Evolutionary conservation across 805 yeast species (phyloP), one percentile per base, ranked within the genome.

Genomic region (Candida succiphila): DNA sequence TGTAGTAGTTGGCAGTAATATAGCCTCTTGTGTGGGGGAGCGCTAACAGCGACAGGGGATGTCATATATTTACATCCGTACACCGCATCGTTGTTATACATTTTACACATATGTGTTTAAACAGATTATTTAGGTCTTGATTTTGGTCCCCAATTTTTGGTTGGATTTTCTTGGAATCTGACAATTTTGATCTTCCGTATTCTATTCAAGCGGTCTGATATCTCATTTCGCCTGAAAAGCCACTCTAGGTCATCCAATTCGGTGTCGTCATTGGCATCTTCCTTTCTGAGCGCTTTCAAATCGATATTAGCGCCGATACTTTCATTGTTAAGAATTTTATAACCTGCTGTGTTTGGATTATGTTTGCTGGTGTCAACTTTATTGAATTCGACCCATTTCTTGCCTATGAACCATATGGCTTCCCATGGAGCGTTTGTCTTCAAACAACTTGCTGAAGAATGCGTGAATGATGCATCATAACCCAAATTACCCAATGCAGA

Each of bases 111-210:
- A 21, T 10, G 23, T 21, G 23, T 7, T n/a, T 13, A 7, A 8
- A 17, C 6, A 16, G 17, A 12, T 16, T 30, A 30, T 29, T 56
- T 57, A 16, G 94, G 94, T 49, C 81, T 76, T 3, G 95, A 75
- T 27, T 44, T 45, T 25, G 97, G 99, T 2, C 99, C 99, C 99
- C 99, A 92, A 53, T 84, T 79, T 52, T 83, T 84, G 1, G 86
- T 72, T 13, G 99, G 99, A 50, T 88, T 89, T 50, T 78, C 87
- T 53, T 88, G 98, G 57, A 70, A 89, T 46, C 96, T 68, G 12
- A 86, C 86, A 51, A 89, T 73, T 57, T 86, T 86, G 37, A 85
- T 67, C 41, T 72, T 77, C 48, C 96, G 69, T 34, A 85, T 61
- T 35, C 58, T 63, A 44, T 74, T 75, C 35, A 87, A 59, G 31